phyloP scores from a whole-genome alignment of 768 basidiomycete genomes.

The Mrakia blollopis region DNA sequence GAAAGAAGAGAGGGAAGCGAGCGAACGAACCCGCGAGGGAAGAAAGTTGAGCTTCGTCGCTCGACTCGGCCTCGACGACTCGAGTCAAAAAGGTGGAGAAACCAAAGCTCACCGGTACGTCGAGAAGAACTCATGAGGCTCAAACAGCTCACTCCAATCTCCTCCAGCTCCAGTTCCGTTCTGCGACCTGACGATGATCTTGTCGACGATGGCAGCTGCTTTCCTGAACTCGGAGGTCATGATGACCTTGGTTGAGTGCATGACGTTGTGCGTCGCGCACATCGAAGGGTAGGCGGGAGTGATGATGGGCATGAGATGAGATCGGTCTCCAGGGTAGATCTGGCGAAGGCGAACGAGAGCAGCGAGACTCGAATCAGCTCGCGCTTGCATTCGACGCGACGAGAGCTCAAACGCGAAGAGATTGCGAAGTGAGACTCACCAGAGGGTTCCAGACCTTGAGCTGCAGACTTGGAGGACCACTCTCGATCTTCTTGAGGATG shows the following conservation, averaged over 20 bases:
- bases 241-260: slow-evolving; percentile 88
- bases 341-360: slow-evolving; percentile 42
- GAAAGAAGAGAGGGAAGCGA: not conserved
- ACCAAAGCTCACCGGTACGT: slow-evolving; percentile 72
- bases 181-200: slow-evolving; percentile 64
- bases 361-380: slow-evolving; percentile 26
- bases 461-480: slow-evolving; percentile 83
- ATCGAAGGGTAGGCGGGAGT: slow-evolving; percentile 98
- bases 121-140: slow-evolving; percentile 93
- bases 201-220: slow-evolving; percentile 92
- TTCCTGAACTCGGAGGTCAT: slow-evolving; percentile 88
- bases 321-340: slow-evolving; percentile 83
- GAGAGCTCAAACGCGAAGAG: not conserved
- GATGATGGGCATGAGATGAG: slow-evolving; percentile 99
- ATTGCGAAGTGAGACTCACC: slow-evolving; percentile 50
- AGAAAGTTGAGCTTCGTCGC: not conserved
- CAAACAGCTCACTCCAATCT: slow-evolving; percentile 85
- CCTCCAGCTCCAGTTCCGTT: slow-evolving; percentile 50
- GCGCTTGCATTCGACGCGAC: too few relatives aligned
- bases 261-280: slow-evolving; percentile 98
- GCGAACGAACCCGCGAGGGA: not conserved
- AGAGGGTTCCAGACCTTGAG: slow-evolving; percentile 88
- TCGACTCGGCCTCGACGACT: not conserved
- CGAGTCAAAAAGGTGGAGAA: not conserved
- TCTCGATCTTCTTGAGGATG: slow-evolving; percentile 92